phyloP scores from a whole-genome alignment of 2,329 filamentous ascomycete genomes.

The Exophiala oligosperma region DNA sequence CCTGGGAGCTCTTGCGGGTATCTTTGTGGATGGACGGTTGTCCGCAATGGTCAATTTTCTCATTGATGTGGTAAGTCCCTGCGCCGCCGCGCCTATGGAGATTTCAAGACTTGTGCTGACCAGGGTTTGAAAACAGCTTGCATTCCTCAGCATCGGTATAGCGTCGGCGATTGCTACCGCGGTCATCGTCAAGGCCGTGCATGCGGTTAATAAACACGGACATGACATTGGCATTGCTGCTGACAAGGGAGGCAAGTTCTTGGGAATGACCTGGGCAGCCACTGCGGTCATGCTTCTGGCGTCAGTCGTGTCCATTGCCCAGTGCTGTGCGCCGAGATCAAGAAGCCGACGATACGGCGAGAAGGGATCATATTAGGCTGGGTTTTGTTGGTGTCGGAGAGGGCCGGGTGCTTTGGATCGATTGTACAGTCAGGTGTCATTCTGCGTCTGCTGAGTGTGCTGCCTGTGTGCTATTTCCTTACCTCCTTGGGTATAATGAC shows the following conservation, averaged over 20 bases:
- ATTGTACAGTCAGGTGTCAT: no score
- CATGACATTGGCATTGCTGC: conserved; percentile 52
- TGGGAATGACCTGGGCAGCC: conserved; percentile 61
- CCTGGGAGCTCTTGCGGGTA: conserved; percentile 44
- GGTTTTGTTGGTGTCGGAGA: neutral
- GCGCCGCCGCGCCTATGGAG: no score
- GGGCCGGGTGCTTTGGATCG: neutral
- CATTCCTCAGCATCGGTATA: conserved; percentile 62
- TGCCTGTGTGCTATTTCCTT: no score
- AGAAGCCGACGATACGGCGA: conserved; percentile 12
- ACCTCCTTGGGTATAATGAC: no score
- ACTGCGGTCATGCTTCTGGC: conserved; percentile 45
- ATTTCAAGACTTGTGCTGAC: neutral
- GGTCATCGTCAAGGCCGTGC: conserved; percentile 53
- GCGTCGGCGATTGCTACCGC: conserved; percentile 74
- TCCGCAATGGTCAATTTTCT: conserved; percentile 53
- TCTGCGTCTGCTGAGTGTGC: no score
- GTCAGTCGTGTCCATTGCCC: conserved; percentile 34
- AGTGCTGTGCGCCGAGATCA: conserved; percentile 18
- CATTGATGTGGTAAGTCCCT: conserved; percentile 42
- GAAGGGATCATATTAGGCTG: conserved; percentile 13
- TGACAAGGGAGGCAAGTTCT: conserved; percentile 55
- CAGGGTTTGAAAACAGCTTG: conserved; percentile 38
- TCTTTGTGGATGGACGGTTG: conserved; percentile 48
- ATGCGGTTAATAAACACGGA: conserved; percentile 57